phyloP scores from a whole-genome alignment of 257 asterid genomes.

The Cruciata laevipes region DNA sequence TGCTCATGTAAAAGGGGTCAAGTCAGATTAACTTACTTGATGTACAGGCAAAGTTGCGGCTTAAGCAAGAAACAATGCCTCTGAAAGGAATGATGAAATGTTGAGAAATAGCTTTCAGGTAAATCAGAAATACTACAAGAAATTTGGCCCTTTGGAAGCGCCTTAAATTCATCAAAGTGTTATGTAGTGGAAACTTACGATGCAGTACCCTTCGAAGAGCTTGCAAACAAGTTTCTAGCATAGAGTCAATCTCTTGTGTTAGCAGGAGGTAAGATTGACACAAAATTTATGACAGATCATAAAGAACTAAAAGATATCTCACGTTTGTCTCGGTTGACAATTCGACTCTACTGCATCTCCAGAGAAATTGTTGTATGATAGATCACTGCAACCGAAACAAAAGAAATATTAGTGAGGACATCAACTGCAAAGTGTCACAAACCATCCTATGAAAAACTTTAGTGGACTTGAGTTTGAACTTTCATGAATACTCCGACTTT shows the following conservation, averaged over 20 bases:
- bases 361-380: slow-evolving; percentile 17
- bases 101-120: slow-evolving; percentile 13
- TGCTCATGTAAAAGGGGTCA: too few relatives aligned
- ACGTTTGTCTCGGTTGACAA: not conserved
- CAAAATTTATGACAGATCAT: too few relatives aligned
- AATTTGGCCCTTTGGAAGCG: not conserved
- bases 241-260: not conserved
- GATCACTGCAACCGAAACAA: slow-evolving; percentile 11
- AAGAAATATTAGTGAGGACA: not conserved
- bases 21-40: slow-evolving; percentile 30
- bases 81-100: slow-evolving; percentile 27
- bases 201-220: slow-evolving; percentile 10
- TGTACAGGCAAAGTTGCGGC: slow-evolving; percentile 24
- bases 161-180: not conserved
- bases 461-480: too few relatives aligned
- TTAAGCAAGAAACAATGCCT: slow-evolving; percentile 47
- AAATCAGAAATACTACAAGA: not conserved
- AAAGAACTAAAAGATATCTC: not conserved
- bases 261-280: not conserved
- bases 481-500: too few relatives aligned
- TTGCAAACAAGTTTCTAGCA: slow-evolving; percentile 19
- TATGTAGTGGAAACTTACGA: slow-evolving; percentile 7
- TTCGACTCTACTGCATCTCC: not conserved
- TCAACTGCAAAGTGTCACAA: not conserved
- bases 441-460: not conserved